A percentile compares a stretch with the other conserved stretches of the same genome.
phyloP scores from a whole-genome alignment of 2,329 filamentous ascomycete genomes.

The Camillea tinctor region DNA sequence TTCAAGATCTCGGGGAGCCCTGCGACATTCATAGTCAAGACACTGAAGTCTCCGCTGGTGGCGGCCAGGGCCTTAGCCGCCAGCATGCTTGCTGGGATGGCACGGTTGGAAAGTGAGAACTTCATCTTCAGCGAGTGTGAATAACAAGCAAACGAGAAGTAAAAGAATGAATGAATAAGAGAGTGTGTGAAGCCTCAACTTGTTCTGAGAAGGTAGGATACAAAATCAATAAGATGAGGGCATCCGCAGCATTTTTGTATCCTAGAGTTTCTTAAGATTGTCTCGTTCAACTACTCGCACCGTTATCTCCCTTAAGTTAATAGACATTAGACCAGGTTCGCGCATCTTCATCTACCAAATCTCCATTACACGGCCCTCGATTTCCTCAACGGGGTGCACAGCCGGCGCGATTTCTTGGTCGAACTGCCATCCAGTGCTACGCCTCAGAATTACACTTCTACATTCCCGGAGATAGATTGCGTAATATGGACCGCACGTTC shows the following conservation, averaged over 20 bases:
- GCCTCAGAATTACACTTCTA: neutral
- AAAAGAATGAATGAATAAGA: neutral
- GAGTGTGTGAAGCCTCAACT: neutral
- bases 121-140: constrained; percentile 10
- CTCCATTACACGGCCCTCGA: constrained; percentile 14
- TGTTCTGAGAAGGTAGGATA: neutral
- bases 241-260: neutral
- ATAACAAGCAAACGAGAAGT: too few relatives aligned
- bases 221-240: neutral
- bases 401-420: constrained; percentile 10
- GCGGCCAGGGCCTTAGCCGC: constrained; percentile 18
- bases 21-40: constrained; percentile 33
- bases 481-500: constrained; percentile 7
- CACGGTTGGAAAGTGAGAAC: constrained; percentile 8
- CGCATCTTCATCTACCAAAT: constrained; percentile 2
- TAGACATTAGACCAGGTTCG: neutral
- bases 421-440: constrained; percentile 16
- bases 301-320: neutral
- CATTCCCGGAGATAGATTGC: constrained; percentile 4
- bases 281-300: neutral
- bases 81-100: constrained; percentile 10
- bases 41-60: constrained; percentile 29
- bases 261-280: neutral
- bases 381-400: constrained; percentile 17
- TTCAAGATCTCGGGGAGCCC: constrained; percentile 46